phyloP scores from a whole-genome alignment of 1,139 yeast species.

The Eremothecium gossypii region DNA sequence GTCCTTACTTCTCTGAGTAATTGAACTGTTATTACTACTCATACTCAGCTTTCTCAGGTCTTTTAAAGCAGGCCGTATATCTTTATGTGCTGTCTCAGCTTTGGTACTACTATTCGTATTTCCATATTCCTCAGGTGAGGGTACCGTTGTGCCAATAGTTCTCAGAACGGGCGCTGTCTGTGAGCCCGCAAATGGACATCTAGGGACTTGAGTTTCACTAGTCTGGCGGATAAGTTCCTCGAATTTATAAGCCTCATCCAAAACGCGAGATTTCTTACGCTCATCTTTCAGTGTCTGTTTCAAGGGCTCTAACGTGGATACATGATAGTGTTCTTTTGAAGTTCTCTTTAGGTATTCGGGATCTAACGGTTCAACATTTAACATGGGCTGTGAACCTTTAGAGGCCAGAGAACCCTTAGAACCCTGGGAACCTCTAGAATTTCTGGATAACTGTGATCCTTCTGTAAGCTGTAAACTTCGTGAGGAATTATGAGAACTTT shows the following conservation, averaged over 20 bases:
- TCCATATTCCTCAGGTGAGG: neutral
- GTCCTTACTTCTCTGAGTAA: slow-evolving; percentile 12
- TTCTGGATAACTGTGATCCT: neutral
- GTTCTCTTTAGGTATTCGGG: neutral
- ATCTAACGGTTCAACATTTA: neutral
- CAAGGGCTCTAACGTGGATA: neutral
- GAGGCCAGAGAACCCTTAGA: neutral
- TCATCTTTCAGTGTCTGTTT: neutral
- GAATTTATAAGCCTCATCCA: slow-evolving; percentile 1
- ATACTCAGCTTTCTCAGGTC: slow-evolving; percentile 9
- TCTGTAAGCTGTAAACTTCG: neutral
- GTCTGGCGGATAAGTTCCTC: slow-evolving; percentile 2
- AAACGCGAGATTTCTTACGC: neutral
- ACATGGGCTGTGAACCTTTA: neutral
- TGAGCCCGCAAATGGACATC: neutral
- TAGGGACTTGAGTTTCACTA: neutral
- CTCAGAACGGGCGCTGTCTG: neutral
- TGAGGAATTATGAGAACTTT: neutral
- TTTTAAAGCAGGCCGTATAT: neutral
- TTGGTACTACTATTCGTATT: neutral
- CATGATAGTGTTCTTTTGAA: neutral
- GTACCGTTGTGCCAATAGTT: neutral
- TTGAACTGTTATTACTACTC: slow-evolving; percentile 12
- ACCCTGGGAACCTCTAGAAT: neutral
- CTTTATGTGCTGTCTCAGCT: neutral